Evolutionary conservation across 169 alveolate genomes (phyloP).

Genomic region (Plasmodium gallinaceum): DNA sequence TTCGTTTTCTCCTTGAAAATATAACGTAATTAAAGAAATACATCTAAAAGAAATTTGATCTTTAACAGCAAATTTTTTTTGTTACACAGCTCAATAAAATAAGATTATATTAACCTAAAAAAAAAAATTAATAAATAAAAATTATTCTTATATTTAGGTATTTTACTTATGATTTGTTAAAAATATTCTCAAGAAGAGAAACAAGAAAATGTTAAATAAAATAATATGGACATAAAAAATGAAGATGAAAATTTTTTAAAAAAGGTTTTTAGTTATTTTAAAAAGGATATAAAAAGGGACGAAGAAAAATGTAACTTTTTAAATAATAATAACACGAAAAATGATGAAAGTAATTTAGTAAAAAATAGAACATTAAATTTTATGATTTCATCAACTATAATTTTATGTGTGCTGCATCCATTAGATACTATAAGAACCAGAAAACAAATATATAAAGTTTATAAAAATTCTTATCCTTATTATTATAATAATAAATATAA

Average conservation of each 20-base stretch:
- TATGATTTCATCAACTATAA: conserved; percentile 64
- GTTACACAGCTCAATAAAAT: too few relatives aligned
- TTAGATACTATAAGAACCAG: conserved; percentile 70
- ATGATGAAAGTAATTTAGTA: conserved; percentile 29
- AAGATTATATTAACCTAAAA: too few relatives aligned
- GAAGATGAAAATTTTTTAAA: conserved; percentile 21
- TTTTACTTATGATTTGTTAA: too few relatives aligned
- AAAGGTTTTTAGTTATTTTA: conserved; percentile 5
- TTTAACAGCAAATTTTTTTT: too few relatives aligned
- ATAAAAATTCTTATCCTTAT: conserved; percentile 75
- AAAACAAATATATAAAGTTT: conserved; percentile 69
- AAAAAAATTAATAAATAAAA: too few relatives aligned
- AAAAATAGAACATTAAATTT: conserved; percentile 58
- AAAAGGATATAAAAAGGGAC: neutral
- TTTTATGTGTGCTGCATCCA: conserved; percentile 66
- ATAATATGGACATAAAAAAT: conserved; percentile 59
- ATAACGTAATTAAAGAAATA: too few relatives aligned
- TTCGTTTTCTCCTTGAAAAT: too few relatives aligned
- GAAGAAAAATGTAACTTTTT: neutral
- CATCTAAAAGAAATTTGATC: too few relatives aligned
- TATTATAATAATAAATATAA: conserved; percentile 72
- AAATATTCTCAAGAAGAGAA: neutral
- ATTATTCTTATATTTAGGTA: too few relatives aligned
- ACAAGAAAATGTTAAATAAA: conserved; percentile 21
- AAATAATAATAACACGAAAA: neutral